Percentiles rank a stretch among this genome's conserved stretches.
Evolutionary conservation across 192 early-diverging fungal species (phyloP).

Genomic region (Helicostylum pulchrum): DNA sequence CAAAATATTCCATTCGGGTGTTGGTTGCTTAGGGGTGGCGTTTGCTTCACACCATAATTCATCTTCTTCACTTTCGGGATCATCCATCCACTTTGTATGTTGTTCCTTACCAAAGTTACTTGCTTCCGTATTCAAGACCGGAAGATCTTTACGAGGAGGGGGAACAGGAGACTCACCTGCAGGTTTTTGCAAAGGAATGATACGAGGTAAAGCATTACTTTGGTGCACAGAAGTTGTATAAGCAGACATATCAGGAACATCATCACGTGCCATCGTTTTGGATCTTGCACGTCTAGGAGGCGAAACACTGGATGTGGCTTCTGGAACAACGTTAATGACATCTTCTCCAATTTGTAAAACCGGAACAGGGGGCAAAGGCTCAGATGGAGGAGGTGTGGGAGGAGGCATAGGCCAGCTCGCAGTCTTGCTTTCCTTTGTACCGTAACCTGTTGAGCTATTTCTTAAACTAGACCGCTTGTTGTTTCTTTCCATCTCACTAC

Average conservation of each 20-base stretch:
- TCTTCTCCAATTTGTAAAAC: neutral
- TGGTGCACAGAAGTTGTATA: neutral
- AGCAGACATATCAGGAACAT: neutral
- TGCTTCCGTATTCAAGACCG: neutral
- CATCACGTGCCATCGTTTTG: neutral
- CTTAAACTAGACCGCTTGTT: neutral
- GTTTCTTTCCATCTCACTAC: neutral
- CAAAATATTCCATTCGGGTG: neutral
- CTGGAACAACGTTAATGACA: neutral
- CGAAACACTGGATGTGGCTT: neutral
- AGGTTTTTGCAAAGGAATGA: conserved; percentile 1
- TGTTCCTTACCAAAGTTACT: neutral
- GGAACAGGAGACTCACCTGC: neutral
- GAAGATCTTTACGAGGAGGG: conserved; percentile 2
- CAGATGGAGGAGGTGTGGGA: conserved; percentile 21
- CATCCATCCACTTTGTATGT: conserved; percentile 26
- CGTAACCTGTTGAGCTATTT: no score
- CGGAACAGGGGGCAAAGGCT: conserved; percentile 16
- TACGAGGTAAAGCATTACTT: conserved; percentile 5
- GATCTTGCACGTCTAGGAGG: conserved; percentile 9
- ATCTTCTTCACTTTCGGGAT: conserved; percentile 15
- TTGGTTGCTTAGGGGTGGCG: neutral
- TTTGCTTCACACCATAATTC: neutral
- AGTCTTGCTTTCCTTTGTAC: neutral
- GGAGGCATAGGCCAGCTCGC: conserved; percentile 17